Percentiles rank a stretch among this genome's conserved stretches.
Evolutionary conservation across 495 filamentous ascomycete genomes (phyloP).

Genomic region (Lophiotrema nucula): DNA sequence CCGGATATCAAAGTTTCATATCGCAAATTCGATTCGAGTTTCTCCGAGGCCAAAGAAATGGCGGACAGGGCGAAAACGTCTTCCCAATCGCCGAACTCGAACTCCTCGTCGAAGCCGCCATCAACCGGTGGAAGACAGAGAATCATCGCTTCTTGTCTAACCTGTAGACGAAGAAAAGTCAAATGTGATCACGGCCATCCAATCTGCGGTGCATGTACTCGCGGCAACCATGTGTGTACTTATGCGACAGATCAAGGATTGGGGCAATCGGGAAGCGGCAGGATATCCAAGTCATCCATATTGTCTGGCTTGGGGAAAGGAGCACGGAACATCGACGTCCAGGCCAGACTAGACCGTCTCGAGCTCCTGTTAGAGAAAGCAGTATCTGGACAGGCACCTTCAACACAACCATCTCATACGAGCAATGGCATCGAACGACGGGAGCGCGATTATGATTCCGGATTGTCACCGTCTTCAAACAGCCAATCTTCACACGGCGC

Average conservation of each 20-base stretch:
- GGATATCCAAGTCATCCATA: conserved; percentile 18
- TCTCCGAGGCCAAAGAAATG: no score
- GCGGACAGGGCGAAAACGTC: background rate
- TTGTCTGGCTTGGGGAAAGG: conserved; percentile 3
- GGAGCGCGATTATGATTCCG: conserved; percentile 7
- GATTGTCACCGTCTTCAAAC: conserved; percentile 21
- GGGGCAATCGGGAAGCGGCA: background rate
- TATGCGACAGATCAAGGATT: conserved; percentile 31
- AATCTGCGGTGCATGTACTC: conserved; percentile 30
- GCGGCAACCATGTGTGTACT: conserved; percentile 32
- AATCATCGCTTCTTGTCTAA: conserved; percentile 32
- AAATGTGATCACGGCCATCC: conserved; percentile 34
- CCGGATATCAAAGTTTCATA: no score
- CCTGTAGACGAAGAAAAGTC: conserved; percentile 33
- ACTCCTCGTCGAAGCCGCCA: conserved; percentile 13
- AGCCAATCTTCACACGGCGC: conserved; percentile 26
- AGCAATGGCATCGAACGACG: background rate
- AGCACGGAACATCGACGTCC: conserved; percentile 17
- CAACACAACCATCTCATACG: background rate
- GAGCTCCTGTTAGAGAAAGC: conserved; percentile 32
- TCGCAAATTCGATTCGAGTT: no score
- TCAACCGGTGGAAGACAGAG: conserved; percentile 29
- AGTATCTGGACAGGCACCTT: conserved; percentile 10
- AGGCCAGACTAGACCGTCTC: conserved; percentile 31
- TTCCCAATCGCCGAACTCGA: conserved; percentile 7